Conservation (phyloP, 176 grass and related monocot genomes). For the Dactylis glomerata region DNA sequence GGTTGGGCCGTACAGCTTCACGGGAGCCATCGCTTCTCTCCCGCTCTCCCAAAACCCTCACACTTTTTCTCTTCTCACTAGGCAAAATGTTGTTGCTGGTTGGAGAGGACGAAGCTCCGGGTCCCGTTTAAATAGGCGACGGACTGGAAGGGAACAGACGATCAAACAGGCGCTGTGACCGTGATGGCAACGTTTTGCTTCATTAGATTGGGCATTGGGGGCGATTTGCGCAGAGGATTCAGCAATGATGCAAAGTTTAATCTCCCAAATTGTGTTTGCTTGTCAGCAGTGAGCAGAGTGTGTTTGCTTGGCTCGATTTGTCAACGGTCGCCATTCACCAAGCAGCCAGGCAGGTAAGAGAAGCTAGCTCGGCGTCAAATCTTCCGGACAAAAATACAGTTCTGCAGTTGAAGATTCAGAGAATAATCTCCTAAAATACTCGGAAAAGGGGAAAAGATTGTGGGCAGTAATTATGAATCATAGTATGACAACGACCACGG, state of each 20-base stretch:
- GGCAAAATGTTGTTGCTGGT: neutral
- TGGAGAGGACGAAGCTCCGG: neutral
- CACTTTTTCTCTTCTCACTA: too few relatives aligned
- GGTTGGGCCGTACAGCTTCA: constrained; percentile 57
- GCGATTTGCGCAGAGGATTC: neutral
- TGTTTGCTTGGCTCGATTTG: neutral
- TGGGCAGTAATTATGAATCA: too few relatives aligned
- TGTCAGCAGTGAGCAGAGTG: constrained; percentile 1
- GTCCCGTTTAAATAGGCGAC: constrained; percentile 22
- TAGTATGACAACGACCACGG: too few relatives aligned
- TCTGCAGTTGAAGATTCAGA: neutral
- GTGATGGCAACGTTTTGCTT: neutral
- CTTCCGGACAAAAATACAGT: neutral
- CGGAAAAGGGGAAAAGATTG: neutral
- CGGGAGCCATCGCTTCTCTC: constrained; percentile 30
- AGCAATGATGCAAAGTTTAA: neutral
- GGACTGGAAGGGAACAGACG: neutral
- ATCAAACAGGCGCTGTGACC: neutral
- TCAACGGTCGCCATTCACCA: neutral
- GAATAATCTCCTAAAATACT: neutral
- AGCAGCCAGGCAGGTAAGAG: neutral
- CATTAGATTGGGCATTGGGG: neutral
- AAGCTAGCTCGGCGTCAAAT: neutral
- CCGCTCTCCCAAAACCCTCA: neutral
- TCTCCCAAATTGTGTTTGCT: too few relatives aligned